Evolutionary conservation across 1,284 basidiomycete genomes (phyloP), one percentile per base, ranked within the genome.

Genomic region (Mrakiaceae sp.): DNA sequence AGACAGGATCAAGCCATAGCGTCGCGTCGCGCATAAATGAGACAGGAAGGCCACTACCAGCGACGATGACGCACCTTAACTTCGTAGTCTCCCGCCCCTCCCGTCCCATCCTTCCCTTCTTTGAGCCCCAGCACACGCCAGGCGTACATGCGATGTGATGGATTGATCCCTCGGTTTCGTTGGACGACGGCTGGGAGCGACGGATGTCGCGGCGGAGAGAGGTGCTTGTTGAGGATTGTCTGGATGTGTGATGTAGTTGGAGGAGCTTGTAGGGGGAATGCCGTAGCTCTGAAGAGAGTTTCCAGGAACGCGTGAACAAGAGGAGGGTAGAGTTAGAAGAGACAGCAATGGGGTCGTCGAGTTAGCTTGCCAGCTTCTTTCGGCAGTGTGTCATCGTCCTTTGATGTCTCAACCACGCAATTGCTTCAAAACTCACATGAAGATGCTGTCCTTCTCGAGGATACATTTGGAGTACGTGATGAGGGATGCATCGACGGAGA

Each of bases 1-100:
- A 52, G 8, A n/a, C 9, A 14, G 7, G 51, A 52, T 52, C 51
- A 27, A 27, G 27, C 27, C 27, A 27, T 27, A 27, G 27, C 27
- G 27, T 27, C 27, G 27, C 27, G 27, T 27, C 27, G 27, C 27
- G 27, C 27, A 27, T 27, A 2, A 27, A 27, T 27, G 27, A 27
- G 27, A 27, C 27, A 27, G 27, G 27, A 27, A 27, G 2, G 27
- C 27, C 27, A 27, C 27, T 27, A 27, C 27, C 27, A 27, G 51
- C n/a, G 43, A 6, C n/a, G 40, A 7, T 12, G 43, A 55, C 53
- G 12, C 39, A 63, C 61, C 61, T 56, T 48, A 58, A 74, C 72
- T 67, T 76, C 73, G 64, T 72, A 76, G 61, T 75, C 75, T 3
- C 68, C 73, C 60, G 73, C 73, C 1, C 75, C 75, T 6, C 67